A percentile compares a stretch with the other conserved stretches of the same genome.
Conservation (phyloP, 768 basidiomycete genomes). For the Mycena venus region DNA sequence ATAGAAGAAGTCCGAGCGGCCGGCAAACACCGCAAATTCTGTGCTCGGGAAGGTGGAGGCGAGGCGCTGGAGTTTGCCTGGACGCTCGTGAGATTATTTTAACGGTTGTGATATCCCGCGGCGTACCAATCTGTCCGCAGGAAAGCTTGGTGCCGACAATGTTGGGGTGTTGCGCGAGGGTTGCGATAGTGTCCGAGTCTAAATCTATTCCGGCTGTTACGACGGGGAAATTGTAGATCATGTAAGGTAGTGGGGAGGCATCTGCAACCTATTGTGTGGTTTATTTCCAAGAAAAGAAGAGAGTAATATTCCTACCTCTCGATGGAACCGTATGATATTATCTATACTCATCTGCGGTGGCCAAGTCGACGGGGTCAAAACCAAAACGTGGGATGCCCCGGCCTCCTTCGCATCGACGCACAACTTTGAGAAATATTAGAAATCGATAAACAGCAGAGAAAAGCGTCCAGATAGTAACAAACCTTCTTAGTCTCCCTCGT, state of each 20-base stretch:
- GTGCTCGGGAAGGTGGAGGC: constrained; percentile 66
- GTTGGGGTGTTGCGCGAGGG: constrained; percentile 83
- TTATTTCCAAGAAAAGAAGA: background rate
- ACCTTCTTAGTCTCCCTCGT: constrained; percentile 76
- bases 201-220: constrained; percentile 89
- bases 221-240: constrained; percentile 90
- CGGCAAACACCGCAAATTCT: constrained; percentile 81
- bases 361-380: constrained; percentile 83
- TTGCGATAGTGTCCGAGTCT: constrained; percentile 81
- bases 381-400: constrained; percentile 85
- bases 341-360: constrained; percentile 72
- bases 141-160: constrained; percentile 90
- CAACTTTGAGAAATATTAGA: constrained; percentile 47
- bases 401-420: constrained; percentile 82
- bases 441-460: background rate
- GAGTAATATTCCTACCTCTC: constrained; percentile 57
- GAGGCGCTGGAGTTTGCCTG: constrained; percentile 78
- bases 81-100: background rate
- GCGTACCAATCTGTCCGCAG: constrained; percentile 79
- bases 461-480: too few relatives aligned
- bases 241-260: constrained; percentile 36
- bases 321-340: constrained; percentile 75
- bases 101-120: background rate
- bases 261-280: constrained; percentile 35
- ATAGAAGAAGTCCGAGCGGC: constrained; percentile 78